These are phyloP conservation scores for Dothistroma septosporum DNA, from an alignment of 2,329 filamentous ascomycete species.

Conservation along the genomic window DNA sequence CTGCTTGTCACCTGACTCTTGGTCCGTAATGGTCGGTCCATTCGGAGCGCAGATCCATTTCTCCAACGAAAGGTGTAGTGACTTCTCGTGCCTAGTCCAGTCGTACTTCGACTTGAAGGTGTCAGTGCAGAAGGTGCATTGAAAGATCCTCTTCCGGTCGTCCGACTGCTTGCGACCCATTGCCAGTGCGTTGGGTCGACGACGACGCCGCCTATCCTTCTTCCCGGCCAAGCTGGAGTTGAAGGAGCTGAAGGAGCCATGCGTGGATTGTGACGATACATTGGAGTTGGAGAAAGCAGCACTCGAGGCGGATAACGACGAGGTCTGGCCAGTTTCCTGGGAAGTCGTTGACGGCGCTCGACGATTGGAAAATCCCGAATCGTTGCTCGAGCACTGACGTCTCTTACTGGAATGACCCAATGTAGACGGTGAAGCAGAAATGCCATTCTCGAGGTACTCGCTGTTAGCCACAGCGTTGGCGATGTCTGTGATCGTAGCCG, in stretches of 20 bases:
- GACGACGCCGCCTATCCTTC: conserved; percentile 53
- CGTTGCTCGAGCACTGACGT: conserved; percentile 48
- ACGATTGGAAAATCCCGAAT: conserved; percentile 48
- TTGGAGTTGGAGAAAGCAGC: conserved; percentile 57
- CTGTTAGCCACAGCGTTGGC: conserved; percentile 52
- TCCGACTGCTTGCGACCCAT: conserved; percentile 30
- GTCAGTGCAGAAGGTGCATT: conserved; percentile 57
- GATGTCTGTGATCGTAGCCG: conserved; percentile 61
- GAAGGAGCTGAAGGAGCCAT: conserved; percentile 53
- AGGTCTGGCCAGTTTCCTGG: conserved; percentile 32
- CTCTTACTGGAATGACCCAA: conserved; percentile 27
- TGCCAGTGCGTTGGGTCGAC: conserved; percentile 31
- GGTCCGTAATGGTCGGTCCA: conserved; percentile 54
- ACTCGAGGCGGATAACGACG: conserved; percentile 33
- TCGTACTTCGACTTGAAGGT: conserved; percentile 56
- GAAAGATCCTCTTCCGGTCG: conserved; percentile 46
- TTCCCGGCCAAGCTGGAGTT: conserved; percentile 50
- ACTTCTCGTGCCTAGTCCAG: conserved; percentile 62
- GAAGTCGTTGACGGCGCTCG: conserved; percentile 52
- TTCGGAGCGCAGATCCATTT: conserved; percentile 59
- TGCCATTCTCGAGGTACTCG: conserved; percentile 26
- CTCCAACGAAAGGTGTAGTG: conserved; percentile 63
- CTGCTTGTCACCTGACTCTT: conserved; percentile 52
- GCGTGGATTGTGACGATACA: conserved; percentile 51
- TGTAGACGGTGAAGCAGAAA: conserved; percentile 30